Base-by-base conservation (phyloP, 805 yeast species). In the Cyberlindnera suaveolens region DNA sequence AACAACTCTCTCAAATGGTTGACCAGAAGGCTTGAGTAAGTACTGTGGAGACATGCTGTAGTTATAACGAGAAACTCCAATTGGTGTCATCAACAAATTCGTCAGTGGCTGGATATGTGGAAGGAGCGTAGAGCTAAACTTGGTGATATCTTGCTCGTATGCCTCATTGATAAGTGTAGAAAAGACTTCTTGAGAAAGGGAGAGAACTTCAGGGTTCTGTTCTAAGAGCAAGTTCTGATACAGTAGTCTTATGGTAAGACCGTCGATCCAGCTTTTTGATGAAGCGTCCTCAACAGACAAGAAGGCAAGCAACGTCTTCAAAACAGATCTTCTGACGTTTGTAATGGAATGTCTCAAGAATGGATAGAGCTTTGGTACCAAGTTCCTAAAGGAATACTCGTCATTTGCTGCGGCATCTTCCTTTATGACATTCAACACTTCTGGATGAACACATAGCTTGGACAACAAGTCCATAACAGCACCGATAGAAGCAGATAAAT, bases 391-490 rank as follows among this genome's bases (percentile, higher is more conserved):
- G 2, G 89, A 76, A 59, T 75, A 71, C 19, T 75, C 65, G 6
- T 73, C 66, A 47, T 75, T 71, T 13, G 66, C 63, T 2, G 57
- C 47, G 3, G 93, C 85, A 47, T 78, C 77, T 18, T 69, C 66
- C 52, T 81, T 83, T 71, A 93, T 76, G 20, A 81, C 73, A 10
- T 78, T 81, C 33, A 90, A 67, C 6, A 90, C 96, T 56, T 80
- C 80, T 2, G 78, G 75, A 62, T 83, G 90, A 6, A 89, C 77
- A 60, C 97, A 93, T 39, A 93, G 69, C 53, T 84, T 86, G 2
- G 96, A 90, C 42, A 93, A 70, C 18, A 93, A 67, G 62, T 93
- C 96, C 96, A 93, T 90, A 2, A 93, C 93, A 2, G 95, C 85
- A 31, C 98, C 97, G 36, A 93, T 88, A 4, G 96, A 84, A 0